Conservation (phyloP, 83 land plant species). For the Thuja plicata region DNA sequence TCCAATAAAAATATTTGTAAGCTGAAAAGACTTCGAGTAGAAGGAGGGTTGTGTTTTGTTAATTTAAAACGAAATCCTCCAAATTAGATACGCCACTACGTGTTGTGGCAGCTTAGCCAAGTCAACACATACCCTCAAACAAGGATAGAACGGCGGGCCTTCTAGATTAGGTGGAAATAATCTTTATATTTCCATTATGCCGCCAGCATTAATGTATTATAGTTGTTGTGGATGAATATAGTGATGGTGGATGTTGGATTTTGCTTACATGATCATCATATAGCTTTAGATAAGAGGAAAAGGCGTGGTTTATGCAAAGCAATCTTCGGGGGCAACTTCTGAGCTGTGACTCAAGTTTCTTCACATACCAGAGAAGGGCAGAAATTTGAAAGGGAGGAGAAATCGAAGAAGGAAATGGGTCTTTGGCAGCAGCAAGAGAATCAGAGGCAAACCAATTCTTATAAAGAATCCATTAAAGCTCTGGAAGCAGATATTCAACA, state of each 20-base stretch:
- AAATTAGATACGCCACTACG: not conserved
- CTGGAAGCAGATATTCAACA: slow-evolving; percentile 95
- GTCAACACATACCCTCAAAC: not conserved
- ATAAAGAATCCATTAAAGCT: slow-evolving; percentile 86
- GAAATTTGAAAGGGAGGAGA: not conserved
- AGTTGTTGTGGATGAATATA: not conserved
- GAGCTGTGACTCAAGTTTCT: not conserved
- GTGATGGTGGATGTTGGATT: not conserved
- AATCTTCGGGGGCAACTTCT: not conserved
- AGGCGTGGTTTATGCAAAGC: not conserved
- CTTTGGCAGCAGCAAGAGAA: not conserved
- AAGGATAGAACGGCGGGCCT: not conserved
- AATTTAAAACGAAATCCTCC: not conserved
- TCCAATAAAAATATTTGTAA: too few species aligned
- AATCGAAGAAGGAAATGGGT: not conserved
- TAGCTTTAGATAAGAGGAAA: not conserved
- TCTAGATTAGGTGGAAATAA: not conserved
- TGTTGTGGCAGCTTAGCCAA: not conserved
- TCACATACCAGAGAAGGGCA: not conserved
- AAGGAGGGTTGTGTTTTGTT: not conserved
- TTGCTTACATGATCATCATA: not conserved
- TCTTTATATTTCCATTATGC: not conserved
- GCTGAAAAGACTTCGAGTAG: not conserved
- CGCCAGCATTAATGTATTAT: not conserved
- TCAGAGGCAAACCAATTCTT: slow-evolving; percentile 42